A percentile compares a stretch with the other conserved stretches of the same genome.
These are phyloP conservation scores for Eutrema yunnanense DNA, from an alignment of 345 rosid genomes.

Conservation along the genomic window DNA sequence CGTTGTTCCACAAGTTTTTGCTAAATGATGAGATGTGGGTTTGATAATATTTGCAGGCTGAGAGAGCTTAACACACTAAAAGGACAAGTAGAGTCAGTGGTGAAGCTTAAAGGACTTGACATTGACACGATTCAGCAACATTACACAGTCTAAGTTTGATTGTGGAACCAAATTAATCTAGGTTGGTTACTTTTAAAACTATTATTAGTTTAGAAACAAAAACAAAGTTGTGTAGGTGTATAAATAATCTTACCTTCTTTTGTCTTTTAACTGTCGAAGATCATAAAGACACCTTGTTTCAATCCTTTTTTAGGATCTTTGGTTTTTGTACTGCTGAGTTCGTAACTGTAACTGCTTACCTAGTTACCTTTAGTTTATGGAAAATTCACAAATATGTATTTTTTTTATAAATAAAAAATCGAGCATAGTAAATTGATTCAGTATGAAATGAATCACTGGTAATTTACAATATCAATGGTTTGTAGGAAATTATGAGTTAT, in stretches of 20 bases:
- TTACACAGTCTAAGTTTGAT: slow-evolving; percentile 47
- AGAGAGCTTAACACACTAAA: slow-evolving; percentile 66
- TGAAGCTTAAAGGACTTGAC: slow-evolving; percentile 82
- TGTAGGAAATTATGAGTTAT: no score
- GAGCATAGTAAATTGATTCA: neutral
- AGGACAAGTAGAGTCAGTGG: slow-evolving; percentile 87
- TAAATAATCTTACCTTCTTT: neutral
- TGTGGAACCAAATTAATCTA: neutral
- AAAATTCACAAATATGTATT: neutral
- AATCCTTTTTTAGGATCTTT: neutral
- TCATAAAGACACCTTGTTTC: neutral
- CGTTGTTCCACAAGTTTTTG: neutral
- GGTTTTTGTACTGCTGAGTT: neutral
- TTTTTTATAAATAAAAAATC: neutral
- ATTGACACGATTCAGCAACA: slow-evolving; percentile 80
- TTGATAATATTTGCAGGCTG: slow-evolving; percentile 41
- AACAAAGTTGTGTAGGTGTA: neutral
- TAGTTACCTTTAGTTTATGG: neutral
- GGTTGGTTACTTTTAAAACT: neutral
- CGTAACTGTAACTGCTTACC: neutral
- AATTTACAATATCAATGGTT: neutral
- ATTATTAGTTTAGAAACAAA: neutral
- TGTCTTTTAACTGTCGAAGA: neutral
- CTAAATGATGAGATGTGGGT: neutral
- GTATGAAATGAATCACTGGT: neutral